Conservation (phyloP, 2,329 filamentous ascomycete species). For the Aspergillus sp. region DNA sequence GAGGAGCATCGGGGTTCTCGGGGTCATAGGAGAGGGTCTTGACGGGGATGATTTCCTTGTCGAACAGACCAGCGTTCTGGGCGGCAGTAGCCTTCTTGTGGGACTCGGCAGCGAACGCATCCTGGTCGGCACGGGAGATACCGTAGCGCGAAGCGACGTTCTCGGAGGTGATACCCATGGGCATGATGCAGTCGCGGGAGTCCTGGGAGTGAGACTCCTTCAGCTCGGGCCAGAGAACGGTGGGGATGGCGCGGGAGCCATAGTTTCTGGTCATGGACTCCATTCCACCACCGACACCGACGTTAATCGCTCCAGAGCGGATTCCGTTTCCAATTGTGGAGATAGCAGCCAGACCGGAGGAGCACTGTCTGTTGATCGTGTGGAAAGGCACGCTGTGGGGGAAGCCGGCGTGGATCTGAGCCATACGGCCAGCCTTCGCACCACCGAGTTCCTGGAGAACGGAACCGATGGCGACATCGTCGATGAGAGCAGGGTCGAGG, state of each 20-base stretch:
- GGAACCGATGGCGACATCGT: constrained; percentile 84
- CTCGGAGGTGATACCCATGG: constrained; percentile 88
- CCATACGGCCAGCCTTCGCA: constrained; percentile 87
- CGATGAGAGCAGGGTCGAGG: constrained; percentile 67
- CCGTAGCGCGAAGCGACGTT: constrained; percentile 80
- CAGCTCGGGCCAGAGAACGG: constrained; percentile 74
- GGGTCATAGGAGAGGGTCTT: constrained; percentile 67
- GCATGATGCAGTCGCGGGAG: constrained; percentile 85
- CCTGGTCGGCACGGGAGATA: constrained; percentile 74
- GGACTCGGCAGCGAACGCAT: constrained; percentile 74
- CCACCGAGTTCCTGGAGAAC: constrained; percentile 90
- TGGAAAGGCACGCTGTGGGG: constrained; percentile 72
- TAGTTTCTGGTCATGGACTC: constrained; percentile 97
- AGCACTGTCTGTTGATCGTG: constrained; percentile 87
- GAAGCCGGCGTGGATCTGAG: constrained; percentile 79
- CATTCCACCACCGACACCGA: constrained; percentile 84
- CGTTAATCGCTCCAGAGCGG: constrained; percentile 68
- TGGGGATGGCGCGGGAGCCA: constrained; percentile 78
- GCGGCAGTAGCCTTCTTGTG: constrained; percentile 74
- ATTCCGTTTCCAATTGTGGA: constrained; percentile 74
- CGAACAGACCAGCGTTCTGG: constrained; percentile 68
- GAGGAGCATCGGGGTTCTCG: constrained; percentile 59
- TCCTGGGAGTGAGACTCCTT: constrained; percentile 65
- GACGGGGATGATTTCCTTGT: constrained; percentile 77
- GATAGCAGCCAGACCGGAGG: constrained; percentile 74